These are phyloP conservation scores for Hemisphaericaspora xylofermentans DNA, from an alignment of 1,139 yeast genomes.

Conservation along the genomic window DNA sequence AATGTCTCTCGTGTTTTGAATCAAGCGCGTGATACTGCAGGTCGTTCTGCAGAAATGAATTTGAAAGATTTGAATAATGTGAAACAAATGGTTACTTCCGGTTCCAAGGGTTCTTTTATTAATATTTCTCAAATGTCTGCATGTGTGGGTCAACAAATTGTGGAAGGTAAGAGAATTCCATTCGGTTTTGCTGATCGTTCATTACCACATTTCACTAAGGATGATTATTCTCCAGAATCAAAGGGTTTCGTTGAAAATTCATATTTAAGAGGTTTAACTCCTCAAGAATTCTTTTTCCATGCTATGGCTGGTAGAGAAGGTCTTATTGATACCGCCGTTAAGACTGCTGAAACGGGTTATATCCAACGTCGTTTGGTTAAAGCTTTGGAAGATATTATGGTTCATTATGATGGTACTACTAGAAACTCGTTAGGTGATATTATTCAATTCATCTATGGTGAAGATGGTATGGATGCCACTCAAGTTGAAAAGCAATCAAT, in stretches of 20 bases:
- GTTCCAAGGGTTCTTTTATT: constrained; percentile 98
- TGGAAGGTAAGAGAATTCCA: constrained; percentile 99
- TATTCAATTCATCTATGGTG: constrained; percentile 96
- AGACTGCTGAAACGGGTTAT: constrained; percentile 98
- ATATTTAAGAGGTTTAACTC: constrained; percentile 94
- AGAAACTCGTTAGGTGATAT: constrained; percentile 96
- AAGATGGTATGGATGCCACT: constrained; percentile 98
- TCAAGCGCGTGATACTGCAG: constrained; percentile 99
- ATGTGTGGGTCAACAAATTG: constrained; percentile 99
- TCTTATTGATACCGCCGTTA: constrained; percentile 97
- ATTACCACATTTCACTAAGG: constrained; percentile 96
- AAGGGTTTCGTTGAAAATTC: constrained; percentile 98
- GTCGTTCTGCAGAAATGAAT: constrained; percentile 96
- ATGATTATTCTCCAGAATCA: constrained; percentile 97
- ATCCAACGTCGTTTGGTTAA: constrained; percentile 98
- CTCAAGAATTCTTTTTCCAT: constrained; percentile 98
- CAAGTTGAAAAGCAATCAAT: constrained; percentile 97
- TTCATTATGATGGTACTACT: constrained; percentile 97
- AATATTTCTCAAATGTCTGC: constrained; percentile 99
- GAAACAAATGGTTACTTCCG: constrained; percentile 98
- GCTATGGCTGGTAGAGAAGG: constrained; percentile 99
- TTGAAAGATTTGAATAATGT: constrained; percentile 93
- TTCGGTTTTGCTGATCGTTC: constrained; percentile 96
- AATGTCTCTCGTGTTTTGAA: constrained; percentile 92
- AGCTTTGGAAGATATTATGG: constrained; percentile 98